A percentile compares a stretch with the other conserved stretches of the same genome.
phyloP scores from a whole-genome alignment of 768 basidiomycete species.

The Trametes villosa region DNA sequence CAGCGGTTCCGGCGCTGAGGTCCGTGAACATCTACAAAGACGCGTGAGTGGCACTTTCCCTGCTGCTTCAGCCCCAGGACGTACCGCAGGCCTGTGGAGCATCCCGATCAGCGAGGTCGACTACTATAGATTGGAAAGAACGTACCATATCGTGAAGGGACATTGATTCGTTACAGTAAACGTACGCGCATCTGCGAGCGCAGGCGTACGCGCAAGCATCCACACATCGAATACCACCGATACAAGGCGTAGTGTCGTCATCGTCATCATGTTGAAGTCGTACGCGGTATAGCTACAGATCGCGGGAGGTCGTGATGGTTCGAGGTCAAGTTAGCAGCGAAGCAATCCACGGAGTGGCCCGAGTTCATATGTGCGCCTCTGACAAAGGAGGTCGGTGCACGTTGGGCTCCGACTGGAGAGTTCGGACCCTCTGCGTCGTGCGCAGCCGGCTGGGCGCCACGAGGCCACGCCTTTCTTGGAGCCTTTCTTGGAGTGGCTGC shows the following conservation, averaged over 20 bases:
- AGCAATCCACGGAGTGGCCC: background rate
- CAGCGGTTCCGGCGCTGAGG: slow-evolving; percentile 50
- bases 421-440: too few relatives aligned
- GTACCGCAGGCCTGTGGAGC: slow-evolving; percentile 51
- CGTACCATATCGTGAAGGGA: slow-evolving; percentile 71
- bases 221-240: too few relatives aligned
- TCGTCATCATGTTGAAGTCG: background rate
- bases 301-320: background rate
- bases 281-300: background rate
- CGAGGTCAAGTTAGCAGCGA: background rate
- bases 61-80: too few relatives aligned
- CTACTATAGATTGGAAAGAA: too few relatives aligned
- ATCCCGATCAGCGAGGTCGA: too few relatives aligned
- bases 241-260: too few relatives aligned
- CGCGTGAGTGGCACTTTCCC: too few relatives aligned
- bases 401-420: too few relatives aligned
- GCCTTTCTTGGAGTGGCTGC: background rate
- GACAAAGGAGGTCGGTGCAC: too few relatives aligned
- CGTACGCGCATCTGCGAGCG: slow-evolving; percentile 51
- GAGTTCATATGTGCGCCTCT: too few relatives aligned
- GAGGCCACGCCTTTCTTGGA: slow-evolving; percentile 10
- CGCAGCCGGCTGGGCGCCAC: slow-evolving; percentile 15
- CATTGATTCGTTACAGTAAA: slow-evolving; percentile 66
- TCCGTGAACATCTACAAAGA: slow-evolving; percentile 67
- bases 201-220: slow-evolving; percentile 10